Percentiles rank a stretch among this genome's conserved stretches.
Evolutionary conservation across 139 green algal species (phyloP).

Genomic region (Pedinophyceae sp.): DNA sequence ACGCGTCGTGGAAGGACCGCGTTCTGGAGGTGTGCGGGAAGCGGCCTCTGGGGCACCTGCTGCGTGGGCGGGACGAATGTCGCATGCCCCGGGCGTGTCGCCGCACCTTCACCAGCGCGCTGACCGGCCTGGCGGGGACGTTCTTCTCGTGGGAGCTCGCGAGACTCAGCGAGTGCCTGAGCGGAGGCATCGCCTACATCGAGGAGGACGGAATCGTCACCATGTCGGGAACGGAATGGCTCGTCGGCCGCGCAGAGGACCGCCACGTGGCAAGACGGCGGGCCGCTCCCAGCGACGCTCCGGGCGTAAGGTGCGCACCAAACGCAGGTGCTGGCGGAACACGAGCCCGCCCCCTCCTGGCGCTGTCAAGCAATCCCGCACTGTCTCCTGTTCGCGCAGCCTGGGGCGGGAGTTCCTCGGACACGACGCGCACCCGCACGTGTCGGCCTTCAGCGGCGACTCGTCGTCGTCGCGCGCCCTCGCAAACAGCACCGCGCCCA

Average conservation of each 20-base stretch:
- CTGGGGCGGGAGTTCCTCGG: no score
- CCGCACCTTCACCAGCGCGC: background rate
- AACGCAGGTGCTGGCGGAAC: background rate
- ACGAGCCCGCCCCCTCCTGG: background rate
- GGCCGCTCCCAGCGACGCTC: background rate
- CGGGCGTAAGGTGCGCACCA: background rate
- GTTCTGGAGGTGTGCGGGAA: no score
- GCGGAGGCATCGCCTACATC: background rate
- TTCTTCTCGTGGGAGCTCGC: slow-evolving; percentile 1
- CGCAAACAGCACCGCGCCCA: background rate
- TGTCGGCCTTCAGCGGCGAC: background rate
- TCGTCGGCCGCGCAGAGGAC: background rate
- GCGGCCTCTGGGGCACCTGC: no score
- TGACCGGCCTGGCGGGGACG: background rate
- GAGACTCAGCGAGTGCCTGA: background rate
- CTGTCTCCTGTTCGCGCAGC: no score
- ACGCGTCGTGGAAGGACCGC: no score
- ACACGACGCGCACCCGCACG: no score
- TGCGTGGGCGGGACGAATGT: no score
- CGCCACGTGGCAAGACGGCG: background rate
- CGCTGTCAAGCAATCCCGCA: no score
- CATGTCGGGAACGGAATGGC: background rate
- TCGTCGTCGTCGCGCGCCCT: background rate
- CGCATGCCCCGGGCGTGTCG: background rate
- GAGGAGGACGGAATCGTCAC: slow-evolving; percentile 3